These are phyloP conservation scores for Tricholoma sp. DNA, from an alignment of 768 basidiomycete species.

Conservation along the genomic window DNA sequence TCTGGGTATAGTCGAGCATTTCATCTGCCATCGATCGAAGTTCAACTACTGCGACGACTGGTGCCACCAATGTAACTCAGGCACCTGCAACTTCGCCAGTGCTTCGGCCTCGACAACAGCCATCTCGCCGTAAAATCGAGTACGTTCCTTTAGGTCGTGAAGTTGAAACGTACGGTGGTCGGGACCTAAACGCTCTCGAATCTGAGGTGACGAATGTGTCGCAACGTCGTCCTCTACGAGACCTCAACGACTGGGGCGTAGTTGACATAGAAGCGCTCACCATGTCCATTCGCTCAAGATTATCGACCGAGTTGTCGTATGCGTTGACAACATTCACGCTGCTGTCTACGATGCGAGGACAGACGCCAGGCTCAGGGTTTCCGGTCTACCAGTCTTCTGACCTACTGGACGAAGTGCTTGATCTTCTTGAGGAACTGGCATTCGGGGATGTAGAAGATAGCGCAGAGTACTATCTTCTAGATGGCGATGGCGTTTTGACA, in stretches of 20 bases:
- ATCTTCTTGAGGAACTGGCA: constrained; percentile 78
- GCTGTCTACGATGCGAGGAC: constrained; percentile 72
- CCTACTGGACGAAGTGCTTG: constrained; percentile 81
- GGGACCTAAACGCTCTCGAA: constrained; percentile 67
- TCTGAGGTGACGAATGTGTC: constrained; percentile 48
- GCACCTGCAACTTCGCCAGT: constrained; percentile 23
- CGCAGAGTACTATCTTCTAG: constrained; percentile 17
- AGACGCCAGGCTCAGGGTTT: constrained; percentile 62
- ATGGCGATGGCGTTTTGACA: constrained; percentile 34
- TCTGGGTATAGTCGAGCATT: constrained; percentile 22
- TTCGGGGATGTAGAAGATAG: constrained; percentile 48
- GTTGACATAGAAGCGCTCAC: constrained; percentile 90
- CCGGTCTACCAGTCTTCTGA: constrained; percentile 73
- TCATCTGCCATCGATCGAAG: constrained; percentile 23
- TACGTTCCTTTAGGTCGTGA: constrained; percentile 80
- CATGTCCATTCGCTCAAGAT: constrained; percentile 86
- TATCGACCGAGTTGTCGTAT: constrained; percentile 83
- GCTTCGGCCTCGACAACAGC: constrained; percentile 39
- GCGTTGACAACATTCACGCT: constrained; percentile 84
- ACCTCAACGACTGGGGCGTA: constrained; percentile 80
- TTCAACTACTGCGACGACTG: constrained; percentile 19
- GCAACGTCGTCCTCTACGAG: constrained; percentile 57
- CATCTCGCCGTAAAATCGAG: constrained; percentile 77
- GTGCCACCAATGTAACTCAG: constrained; percentile 19
- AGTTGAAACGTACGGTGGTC: constrained; percentile 72